Evolutionary conservation across 2,329 filamentous ascomycete species (phyloP).

Genomic region (Thelonectria blattea): DNA sequence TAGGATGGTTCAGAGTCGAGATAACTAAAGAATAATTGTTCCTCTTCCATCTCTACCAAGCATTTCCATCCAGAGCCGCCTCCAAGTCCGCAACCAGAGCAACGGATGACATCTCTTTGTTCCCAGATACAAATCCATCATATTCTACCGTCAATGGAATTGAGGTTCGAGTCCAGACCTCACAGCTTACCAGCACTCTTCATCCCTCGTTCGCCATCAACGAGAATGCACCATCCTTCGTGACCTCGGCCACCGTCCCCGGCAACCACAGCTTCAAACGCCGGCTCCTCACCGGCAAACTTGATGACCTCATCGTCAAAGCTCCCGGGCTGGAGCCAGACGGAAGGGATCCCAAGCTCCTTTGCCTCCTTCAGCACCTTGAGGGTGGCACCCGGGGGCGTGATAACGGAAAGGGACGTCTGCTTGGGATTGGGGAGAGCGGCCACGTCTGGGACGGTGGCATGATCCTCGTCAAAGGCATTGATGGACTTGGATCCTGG

Average conservation of each 20-base stretch:
- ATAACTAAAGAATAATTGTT: no score
- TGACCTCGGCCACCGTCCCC: conserved; percentile 67
- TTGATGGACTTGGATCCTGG: conserved; percentile 70
- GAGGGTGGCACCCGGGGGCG: conserved; percentile 79
- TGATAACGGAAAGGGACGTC: conserved; percentile 85
- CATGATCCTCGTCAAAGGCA: conserved; percentile 63
- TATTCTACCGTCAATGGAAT: not conserved
- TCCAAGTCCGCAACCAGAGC: no score
- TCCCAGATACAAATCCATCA: no score
- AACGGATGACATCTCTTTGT: no score
- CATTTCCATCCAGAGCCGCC: no score
- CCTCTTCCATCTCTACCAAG: no score
- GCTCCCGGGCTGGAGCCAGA: conserved; percentile 91
- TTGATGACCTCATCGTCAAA: conserved; percentile 78
- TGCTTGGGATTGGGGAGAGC: conserved; percentile 69
- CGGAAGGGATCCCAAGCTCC: conserved; percentile 71
- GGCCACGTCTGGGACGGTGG: conserved; percentile 69
- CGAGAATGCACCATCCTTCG: conserved; percentile 87
- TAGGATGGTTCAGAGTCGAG: no score
- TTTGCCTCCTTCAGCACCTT: conserved; percentile 79
- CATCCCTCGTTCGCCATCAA: conserved; percentile 76
- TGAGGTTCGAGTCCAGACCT: not conserved
- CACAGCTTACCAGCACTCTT: conserved; percentile 61
- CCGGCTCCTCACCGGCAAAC: conserved; percentile 65
- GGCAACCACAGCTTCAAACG: conserved; percentile 73